A percentile compares a stretch with the other conserved stretches of the same genome.
phyloP scores from a whole-genome alignment of 768 basidiomycete species.

The Cytidiella melzeri region DNA sequence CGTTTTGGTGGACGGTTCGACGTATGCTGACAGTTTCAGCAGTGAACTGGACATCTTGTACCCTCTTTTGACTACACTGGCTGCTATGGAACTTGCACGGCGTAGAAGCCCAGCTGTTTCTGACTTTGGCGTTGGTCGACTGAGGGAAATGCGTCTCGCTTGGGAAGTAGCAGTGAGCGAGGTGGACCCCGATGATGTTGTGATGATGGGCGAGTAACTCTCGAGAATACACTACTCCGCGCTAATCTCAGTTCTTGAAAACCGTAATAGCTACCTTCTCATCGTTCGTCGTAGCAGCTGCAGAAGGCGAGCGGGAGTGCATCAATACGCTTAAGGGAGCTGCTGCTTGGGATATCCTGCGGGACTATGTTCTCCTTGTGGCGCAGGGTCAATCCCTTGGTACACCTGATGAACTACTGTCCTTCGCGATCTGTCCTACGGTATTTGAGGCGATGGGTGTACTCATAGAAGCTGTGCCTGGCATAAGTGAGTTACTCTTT shows the following conservation, averaged over 20 bases:
- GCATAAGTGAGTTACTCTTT: too few species aligned
- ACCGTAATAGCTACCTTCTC: not conserved
- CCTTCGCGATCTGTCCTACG: not conserved
- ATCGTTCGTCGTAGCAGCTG: not conserved
- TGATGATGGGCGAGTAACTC: conserved; percentile 35
- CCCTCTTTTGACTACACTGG: not conserved
- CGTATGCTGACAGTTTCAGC: too few species aligned
- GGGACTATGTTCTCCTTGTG: not conserved
- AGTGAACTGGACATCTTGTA: too few species aligned
- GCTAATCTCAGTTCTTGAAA: too few species aligned
- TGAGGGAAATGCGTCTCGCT: conserved; percentile 28
- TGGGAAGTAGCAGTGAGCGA: conserved; percentile 31
- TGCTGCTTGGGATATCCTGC: not conserved
- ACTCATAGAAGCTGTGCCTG: not conserved
- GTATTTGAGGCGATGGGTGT: not conserved
- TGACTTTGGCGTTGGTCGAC: conserved; percentile 10
- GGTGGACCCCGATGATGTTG: conserved; percentile 26
- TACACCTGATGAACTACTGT: not conserved
- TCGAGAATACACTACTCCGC: too few species aligned
- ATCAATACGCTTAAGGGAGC: not conserved
- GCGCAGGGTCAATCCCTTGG: not conserved
- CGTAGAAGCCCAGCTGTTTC: not conserved
- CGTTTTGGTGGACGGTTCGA: too few species aligned
- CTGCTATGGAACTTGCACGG: not conserved
- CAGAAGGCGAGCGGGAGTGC: too few species aligned